Percentiles rank a stretch among this genome's conserved stretches.
phyloP scores from a whole-genome alignment of 208 protist species.

The Trichomonas vaginalis region DNA sequence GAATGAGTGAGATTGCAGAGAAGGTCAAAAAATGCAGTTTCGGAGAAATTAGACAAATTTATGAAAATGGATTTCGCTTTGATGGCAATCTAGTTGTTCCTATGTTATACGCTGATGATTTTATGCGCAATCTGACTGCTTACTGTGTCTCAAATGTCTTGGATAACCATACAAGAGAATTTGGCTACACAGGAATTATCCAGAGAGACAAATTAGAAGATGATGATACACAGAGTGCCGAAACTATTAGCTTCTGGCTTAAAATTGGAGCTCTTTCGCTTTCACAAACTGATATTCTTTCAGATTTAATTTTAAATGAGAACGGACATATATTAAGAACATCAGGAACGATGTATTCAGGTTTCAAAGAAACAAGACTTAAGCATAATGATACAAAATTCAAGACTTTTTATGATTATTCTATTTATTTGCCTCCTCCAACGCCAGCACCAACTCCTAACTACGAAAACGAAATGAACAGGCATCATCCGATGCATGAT shows the following conservation, averaged over 20 bases:
- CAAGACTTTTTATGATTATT: too few species aligned
- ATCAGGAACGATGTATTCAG: too few species aligned
- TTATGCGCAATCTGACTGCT: background rate
- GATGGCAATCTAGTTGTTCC: background rate
- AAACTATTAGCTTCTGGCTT: background rate
- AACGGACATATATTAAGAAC: background rate
- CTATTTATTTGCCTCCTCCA: too few species aligned
- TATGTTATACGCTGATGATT: background rate
- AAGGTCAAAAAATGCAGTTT: background rate
- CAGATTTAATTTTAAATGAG: background rate
- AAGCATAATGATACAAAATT: too few species aligned
- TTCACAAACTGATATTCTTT: background rate
- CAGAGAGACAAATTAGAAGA: background rate
- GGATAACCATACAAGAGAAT: background rate
- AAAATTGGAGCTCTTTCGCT: background rate
- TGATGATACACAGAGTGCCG: background rate
- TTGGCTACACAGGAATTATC: background rate
- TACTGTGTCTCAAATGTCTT: background rate
- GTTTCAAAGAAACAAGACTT: too few species aligned
- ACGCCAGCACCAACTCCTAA: too few species aligned
- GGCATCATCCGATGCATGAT: too few species aligned
- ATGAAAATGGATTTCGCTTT: background rate
- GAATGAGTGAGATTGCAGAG: background rate
- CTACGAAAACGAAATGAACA: too few species aligned
- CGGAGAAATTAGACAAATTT: background rate